Evolutionary conservation across 1,284 basidiomycete species (phyloP), one percentile per base, ranked within the genome.

Genomic region (Pholiota adiposa): DNA sequence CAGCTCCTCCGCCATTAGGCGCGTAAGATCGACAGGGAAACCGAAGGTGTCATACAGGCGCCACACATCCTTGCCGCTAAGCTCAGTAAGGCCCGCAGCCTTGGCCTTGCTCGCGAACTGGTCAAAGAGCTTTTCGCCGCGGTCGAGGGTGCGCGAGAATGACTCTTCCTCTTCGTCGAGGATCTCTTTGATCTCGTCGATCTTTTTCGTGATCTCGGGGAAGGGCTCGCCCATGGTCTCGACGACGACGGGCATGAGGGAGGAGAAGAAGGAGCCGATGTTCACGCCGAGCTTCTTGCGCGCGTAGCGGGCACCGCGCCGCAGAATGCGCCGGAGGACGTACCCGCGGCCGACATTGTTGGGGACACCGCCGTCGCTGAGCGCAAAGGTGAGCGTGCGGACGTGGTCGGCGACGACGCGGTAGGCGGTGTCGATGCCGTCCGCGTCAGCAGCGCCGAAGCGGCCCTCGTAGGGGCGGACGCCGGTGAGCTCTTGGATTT

Each of bases 21-120:
- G 88, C 1, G 97, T 99, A 38, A 99, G 80, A 72, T 99, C 97
- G 54, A 96, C 95, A 0, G 97, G 97, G 82, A 99, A 99, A 43
- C 97, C 97, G 73, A 94, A 99, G 0, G 97, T 99, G 75, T 99
- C 97, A 75, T 99, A 99, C 55, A 99, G 78, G 31, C 94, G 86
- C 97, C 97, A 99, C 27, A 98, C 94, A 70, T 99, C 97, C 69
- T 90, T 90, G 16, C 97, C 97, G 64, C 83, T 88, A 46, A 99
- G 86, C 65, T 88, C 84, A 56, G 82, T 91, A 8, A 79, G 70
- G 12, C 88, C 88, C 48, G 83, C 80, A 50, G 89, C 83, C 63
- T 83, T 82, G 8, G 96, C 89, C 54, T 85, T 83, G 25, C 80
- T 75, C 25, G 93, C 93, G 75, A 95, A 98, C 70, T 93, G 89